Evolutionary conservation across 495 filamentous ascomycete genomes (phyloP).

Genomic region (Penicillium arizonense): DNA sequence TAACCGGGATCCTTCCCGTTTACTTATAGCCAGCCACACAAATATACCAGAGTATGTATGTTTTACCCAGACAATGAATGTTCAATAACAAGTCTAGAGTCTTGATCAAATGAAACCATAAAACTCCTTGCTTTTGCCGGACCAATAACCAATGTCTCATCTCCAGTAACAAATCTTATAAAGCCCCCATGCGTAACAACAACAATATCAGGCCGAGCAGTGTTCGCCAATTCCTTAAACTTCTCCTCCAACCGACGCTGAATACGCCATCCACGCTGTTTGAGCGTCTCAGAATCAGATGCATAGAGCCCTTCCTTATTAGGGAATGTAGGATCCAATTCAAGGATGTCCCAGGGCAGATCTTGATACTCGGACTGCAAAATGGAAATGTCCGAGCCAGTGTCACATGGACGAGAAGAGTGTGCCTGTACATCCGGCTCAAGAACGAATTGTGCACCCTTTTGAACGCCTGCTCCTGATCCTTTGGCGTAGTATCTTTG

Average conservation of each 20-base stretch:
- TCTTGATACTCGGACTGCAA: conserved; percentile 5
- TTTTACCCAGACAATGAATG: no score
- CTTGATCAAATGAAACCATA: conserved; percentile 6
- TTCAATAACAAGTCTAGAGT: neutral
- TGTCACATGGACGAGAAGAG: conserved; percentile 14
- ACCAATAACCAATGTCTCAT: neutral
- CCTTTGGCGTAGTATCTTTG: conserved; percentile 3
- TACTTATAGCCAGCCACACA: no score
- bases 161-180: conserved; percentile 2
- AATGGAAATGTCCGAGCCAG: conserved; percentile 5
- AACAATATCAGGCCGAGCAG: conserved; percentile 10
- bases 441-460: neutral
- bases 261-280: conserved; percentile 1
- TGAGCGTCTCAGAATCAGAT: neutral
- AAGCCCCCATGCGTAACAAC: conserved; percentile 16
- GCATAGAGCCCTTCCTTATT: conserved; percentile 6
- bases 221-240: conserved; percentile 3
- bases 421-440: conserved; percentile 17
- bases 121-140: conserved; percentile 5
- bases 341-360: conserved; percentile 7
- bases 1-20: no score
- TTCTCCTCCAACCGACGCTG: conserved; percentile 4
- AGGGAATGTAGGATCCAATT: conserved; percentile 5
- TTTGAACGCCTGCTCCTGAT: neutral
- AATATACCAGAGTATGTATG: no score